Evolutionary conservation across 306 rosid species (phyloP).

Genomic region (Amphicarpaea edgeworthii): DNA sequence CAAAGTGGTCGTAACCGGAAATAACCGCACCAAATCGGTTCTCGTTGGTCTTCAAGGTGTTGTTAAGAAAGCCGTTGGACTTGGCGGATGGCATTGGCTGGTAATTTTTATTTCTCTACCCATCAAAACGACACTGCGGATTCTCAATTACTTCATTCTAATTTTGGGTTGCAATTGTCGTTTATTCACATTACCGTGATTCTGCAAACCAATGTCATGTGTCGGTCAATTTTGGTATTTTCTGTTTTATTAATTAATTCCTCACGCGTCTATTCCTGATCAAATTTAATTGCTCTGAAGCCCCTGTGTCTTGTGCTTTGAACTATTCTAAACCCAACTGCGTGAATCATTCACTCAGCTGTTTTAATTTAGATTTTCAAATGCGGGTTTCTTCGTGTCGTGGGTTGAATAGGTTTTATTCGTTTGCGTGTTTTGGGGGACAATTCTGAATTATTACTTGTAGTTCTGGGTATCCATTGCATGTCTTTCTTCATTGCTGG

Average conservation of each 20-base stretch:
- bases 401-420: conserved; percentile 30
- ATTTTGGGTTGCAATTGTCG: conserved; percentile 10
- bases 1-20: conserved; percentile 97
- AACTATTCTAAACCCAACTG: conserved; percentile 17
- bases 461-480: conserved; percentile 58
- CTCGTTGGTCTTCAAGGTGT: conserved; percentile 98
- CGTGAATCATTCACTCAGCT: background rate
- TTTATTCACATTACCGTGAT: conserved; percentile 41
- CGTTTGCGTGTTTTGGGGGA: no score
- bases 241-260: background rate
- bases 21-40: conserved; percentile 97
- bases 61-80: conserved; percentile 96
- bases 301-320: background rate
- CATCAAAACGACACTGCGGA: conserved; percentile 16
- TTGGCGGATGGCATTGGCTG: conserved; percentile 99
- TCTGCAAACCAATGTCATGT: conserved; percentile 42
- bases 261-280: background rate
- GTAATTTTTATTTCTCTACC: conserved; percentile 52
- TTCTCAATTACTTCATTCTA: conserved; percentile 1
- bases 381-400: background rate
- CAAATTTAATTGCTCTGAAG: conserved; percentile 14
- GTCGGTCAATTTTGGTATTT: conserved; percentile 49
- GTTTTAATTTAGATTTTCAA: conserved; percentile 9
- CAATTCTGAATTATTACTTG: conserved; percentile 8
- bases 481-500: conserved; percentile 63